Evolutionary conservation across 1,284 basidiomycete species (phyloP), one percentile per base, ranked within the genome.

Genomic region (Earliella scabrosa): DNA sequence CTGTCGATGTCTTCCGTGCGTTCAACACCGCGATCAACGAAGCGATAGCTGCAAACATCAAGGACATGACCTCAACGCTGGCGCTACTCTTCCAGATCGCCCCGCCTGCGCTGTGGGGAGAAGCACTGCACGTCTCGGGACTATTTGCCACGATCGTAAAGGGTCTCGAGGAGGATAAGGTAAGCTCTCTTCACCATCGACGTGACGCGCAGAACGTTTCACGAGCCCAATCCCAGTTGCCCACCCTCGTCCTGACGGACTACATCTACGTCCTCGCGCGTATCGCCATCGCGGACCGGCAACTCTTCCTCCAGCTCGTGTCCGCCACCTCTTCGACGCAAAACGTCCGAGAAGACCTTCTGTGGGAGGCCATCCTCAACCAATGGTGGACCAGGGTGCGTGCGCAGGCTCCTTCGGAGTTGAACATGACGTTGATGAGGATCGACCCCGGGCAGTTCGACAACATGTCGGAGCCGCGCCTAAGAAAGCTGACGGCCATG

Each of bases 321-420:
- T 75, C 79, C 26, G 87, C 82, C 11, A 81, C 83, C 8, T 82
- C 85, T 1, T 69, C 76, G 50, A 64, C 77, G 11, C 67, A 77
- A 36, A 76, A 77, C 56, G 69, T 79, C 40, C 68, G 73, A 3
- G 89, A 91, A 68, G 66, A 69, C 18, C 73, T 81, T 31, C 61
- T 91, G 1, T 90, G 83, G 73, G 85, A 90, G 56, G 74, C 74
- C 2, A 71, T 93, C 31, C 71, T 93, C 50, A 87, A 92, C 64
- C 87, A 89, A 58, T 93, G 90, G 87, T 92, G 88, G 85, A 81
- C 80, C 47, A 85, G 88, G 69, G 91, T 89, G 67, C 63, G 75
- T 72, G 56, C 27, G 2, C 6, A 20, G 27, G 13, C 13, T 14
- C 36, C 26, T n/a, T 47, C 38, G 5, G 8, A 7, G 18, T 24